A percentile compares a stretch with the other conserved stretches of the same genome.
Evolutionary conservation across 2,329 filamentous ascomycete genomes (phyloP).

Genomic region (Fusarium circinatum): DNA sequence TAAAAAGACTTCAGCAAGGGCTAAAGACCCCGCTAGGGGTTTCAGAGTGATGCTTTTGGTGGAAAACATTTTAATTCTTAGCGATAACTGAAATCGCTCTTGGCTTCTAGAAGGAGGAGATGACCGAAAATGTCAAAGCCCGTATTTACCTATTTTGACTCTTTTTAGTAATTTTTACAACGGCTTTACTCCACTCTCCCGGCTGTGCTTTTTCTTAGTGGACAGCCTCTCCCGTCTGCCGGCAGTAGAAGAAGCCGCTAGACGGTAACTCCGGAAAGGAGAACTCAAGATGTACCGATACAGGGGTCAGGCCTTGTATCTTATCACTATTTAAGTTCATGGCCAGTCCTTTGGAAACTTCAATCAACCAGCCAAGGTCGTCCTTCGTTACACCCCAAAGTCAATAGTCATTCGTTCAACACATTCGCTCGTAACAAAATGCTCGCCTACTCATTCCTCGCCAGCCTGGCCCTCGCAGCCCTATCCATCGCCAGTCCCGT

Average conservation of each 20-base stretch:
- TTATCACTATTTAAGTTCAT: background rate
- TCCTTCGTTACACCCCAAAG: background rate
- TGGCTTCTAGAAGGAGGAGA: background rate
- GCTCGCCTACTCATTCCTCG: background rate
- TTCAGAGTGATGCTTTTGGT: background rate
- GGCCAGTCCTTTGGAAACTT: fast-evolving
- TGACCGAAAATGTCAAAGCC: background rate
- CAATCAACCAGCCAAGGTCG: background rate
- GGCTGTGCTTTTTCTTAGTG: background rate
- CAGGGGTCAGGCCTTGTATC: background rate
- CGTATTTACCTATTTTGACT: background rate
- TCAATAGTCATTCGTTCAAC: background rate
- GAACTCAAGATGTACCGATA: background rate
- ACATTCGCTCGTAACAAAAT: conserved; percentile 1
- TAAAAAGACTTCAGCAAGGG: background rate
- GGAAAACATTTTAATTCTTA: background rate
- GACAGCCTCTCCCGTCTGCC: background rate
- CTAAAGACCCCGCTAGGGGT: background rate
- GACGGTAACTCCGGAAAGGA: background rate
- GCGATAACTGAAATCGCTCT: background rate
- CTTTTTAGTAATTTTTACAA: background rate
- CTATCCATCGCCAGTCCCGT: background rate
- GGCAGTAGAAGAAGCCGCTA: background rate
- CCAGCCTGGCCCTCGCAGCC: background rate
- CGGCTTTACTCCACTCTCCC: background rate